Evolutionary conservation across 1,284 basidiomycete genomes (phyloP), one percentile per base, ranked within the genome.

Genomic region (Pulveroboletus sp.): DNA sequence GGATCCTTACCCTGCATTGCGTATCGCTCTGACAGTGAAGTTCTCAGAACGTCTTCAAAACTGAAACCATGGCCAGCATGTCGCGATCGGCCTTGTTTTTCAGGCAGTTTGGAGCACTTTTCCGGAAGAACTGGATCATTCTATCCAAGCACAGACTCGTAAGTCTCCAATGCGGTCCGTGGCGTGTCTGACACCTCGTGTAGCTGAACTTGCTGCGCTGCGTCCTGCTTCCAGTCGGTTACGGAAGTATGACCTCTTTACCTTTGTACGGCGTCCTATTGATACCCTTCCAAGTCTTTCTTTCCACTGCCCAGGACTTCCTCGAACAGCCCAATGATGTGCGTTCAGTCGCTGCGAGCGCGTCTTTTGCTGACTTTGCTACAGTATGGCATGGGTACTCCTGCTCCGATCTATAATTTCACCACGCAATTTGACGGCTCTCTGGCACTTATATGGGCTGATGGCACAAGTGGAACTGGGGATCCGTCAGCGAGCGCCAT

Each of bases 71-170:
- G 10, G 14, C 11, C 35, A 36, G 22, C 40, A 67, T 63, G 58
- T n/a, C n/a, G n/a, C n/a, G n/a, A n/a, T 12, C 14, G 4, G 49
- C 45, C 28, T 57, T 77, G 14, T 86, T 88, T 67, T 81, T 81
- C 75, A 77, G 81, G 26, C 89, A 92, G 72, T 81, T 86, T 59
- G 70, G 71, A 12, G 84, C 82, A 5, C 72, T 92, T 40, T 80
- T 83, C 54, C 80, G 82, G 78, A 92, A 92, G 79, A 91, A 91
- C 63, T 89, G 85, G 86, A 88, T 86, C 50, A 78, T 87, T 18
- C 71, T 86, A 29, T 80, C 78, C 22, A 86, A 83, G 68, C 84
- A 86, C 69, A 79, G 83, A 54, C 74, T 83, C 64, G 87, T 89
- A 65, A 71, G 86, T 78, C 10, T 46, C 4, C 22, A 9, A 8